Evolutionary conservation across 805 yeast genomes (phyloP), one percentile per base, ranked within the genome.

Genomic region (Candida ponderosae): DNA sequence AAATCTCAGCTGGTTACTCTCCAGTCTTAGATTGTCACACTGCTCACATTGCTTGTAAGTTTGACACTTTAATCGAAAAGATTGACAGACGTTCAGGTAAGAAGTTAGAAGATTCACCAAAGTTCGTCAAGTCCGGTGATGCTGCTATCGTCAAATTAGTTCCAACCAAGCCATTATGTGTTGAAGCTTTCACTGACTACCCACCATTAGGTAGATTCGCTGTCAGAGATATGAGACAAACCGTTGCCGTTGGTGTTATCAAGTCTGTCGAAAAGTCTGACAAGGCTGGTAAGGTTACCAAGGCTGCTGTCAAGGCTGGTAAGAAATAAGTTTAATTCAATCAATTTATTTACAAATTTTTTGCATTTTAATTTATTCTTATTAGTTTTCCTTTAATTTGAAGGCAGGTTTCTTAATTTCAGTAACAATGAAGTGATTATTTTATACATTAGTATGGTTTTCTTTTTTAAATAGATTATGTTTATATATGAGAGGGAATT

Each of bases 151-250:
- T 90, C 58, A 79, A 78, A 65, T 76, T 87, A 74, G 77, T 86
- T 58, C 86, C 90, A 61, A 66, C 86, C 62, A 90, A 86, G 78
- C 90, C 95, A 62, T 81, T 88, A 78, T 87, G 95, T 74, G 96
- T 89, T 59, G 96, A 88, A 76, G 81, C 94, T 57, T 89, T 80
- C 82, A 72, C 81, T 63, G 90, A 85, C 68, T 88, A 88, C 84
- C 96, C 95, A 69, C 97, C 96, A 78, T 73, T 90, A 70, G 93
- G 95, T 78, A 87, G 97, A 83, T 81, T 89, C 76, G 90, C 90
- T 68, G 96, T 88, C 79, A 89, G 97, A 84, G 97, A 88, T 76
- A 88, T 88, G 97, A 85, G 97, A 84, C 96, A 88, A 76, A 89
- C 97, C 60, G 97, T 89, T 62, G 97, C 97, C 68, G 97, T 89